Percentiles rank a stretch among this genome's conserved stretches.
phyloP scores from a whole-genome alignment of 1,139 yeast species.

The Suhomyces wounanorum region DNA sequence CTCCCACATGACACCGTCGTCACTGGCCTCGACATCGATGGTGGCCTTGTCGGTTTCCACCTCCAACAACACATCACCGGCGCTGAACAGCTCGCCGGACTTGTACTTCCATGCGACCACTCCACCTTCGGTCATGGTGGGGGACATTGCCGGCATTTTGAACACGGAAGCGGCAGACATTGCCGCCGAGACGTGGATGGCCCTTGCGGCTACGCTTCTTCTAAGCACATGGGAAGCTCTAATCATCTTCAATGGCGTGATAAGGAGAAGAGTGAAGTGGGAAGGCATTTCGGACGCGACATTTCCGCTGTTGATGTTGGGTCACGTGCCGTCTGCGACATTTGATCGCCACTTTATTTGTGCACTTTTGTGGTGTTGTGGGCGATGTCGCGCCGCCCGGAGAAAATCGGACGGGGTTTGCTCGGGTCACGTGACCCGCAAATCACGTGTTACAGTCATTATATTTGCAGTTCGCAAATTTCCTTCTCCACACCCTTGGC shows the following conservation, averaged over 20 bases:
- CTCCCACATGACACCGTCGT: slow-evolving; percentile 86
- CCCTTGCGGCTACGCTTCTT: slow-evolving; percentile 12
- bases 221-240: slow-evolving; percentile 19
- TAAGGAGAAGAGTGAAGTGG: slow-evolving; percentile 6
- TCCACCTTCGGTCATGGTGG: slow-evolving; percentile 98
- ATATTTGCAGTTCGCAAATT: too few relatives aligned
- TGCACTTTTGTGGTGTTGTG: too few relatives aligned
- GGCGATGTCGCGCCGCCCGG: too few relatives aligned
- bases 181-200: slow-evolving; percentile 23
- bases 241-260: slow-evolving; percentile 17
- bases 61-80: slow-evolving; percentile 88
- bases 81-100: slow-evolving; percentile 71
- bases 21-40: slow-evolving; percentile 90
- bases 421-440: neutral
- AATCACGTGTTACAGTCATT: too few relatives aligned
- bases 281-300: slow-evolving; percentile 22
- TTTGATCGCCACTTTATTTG: too few relatives aligned
- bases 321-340: slow-evolving; percentile 1
- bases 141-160: slow-evolving; percentile 98
- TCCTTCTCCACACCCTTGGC: too few relatives aligned
- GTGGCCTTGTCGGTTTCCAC: slow-evolving; percentile 94
- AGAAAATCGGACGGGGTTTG: neutral
- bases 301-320: slow-evolving; percentile 17
- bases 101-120: slow-evolving; percentile 89
- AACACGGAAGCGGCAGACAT: slow-evolving; percentile 57